Percentiles rank a stretch among this genome's conserved stretches.
These are phyloP conservation scores for Primulina eburnea DNA, from an alignment of 257 asterid genomes.

Conservation along the genomic window DNA sequence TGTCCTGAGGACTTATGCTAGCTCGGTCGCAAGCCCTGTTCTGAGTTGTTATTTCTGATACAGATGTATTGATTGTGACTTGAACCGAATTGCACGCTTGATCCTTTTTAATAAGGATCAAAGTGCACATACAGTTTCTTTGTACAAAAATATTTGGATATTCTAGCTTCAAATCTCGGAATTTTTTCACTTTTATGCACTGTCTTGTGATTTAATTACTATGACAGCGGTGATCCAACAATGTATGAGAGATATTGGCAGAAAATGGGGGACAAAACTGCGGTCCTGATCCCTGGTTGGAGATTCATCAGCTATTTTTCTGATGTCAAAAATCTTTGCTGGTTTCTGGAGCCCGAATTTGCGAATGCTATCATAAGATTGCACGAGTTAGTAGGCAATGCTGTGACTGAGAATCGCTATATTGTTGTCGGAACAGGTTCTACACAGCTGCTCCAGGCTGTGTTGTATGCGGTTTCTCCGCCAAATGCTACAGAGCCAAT, in stretches of 20 bases:
- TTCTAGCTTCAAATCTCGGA: too few relatives aligned
- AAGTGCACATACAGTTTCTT: neutral
- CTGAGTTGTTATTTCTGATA: too few relatives aligned
- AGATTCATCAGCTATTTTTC: constrained; percentile 87
- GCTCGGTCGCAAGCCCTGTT: too few relatives aligned
- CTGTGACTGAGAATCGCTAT: constrained; percentile 59
- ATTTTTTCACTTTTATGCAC: neutral
- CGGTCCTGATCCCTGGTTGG: constrained; percentile 79
- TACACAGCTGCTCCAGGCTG: constrained; percentile 86
- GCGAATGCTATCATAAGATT: constrained; percentile 52
- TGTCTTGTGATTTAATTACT: neutral
- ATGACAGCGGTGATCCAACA: constrained; percentile 86
- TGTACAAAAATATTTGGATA: too few relatives aligned
- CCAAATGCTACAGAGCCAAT: constrained; percentile 59
- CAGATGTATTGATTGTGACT: neutral
- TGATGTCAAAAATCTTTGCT: constrained; percentile 59
- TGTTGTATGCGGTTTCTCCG: constrained; percentile 69
- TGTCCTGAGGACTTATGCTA: too few relatives aligned
- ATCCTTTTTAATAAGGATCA: neutral
- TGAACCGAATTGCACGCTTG: neutral
- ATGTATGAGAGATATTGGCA: constrained; percentile 90
- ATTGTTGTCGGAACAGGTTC: constrained; percentile 96
- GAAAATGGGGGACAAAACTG: constrained; percentile 59
- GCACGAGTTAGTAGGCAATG: constrained; percentile 80
- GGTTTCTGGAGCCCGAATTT: constrained; percentile 87